Percentiles rank a stretch among this genome's conserved stretches.
Evolutionary conservation across 1,284 basidiomycete species (phyloP).

Genomic region (Pseudozyma sp.): DNA sequence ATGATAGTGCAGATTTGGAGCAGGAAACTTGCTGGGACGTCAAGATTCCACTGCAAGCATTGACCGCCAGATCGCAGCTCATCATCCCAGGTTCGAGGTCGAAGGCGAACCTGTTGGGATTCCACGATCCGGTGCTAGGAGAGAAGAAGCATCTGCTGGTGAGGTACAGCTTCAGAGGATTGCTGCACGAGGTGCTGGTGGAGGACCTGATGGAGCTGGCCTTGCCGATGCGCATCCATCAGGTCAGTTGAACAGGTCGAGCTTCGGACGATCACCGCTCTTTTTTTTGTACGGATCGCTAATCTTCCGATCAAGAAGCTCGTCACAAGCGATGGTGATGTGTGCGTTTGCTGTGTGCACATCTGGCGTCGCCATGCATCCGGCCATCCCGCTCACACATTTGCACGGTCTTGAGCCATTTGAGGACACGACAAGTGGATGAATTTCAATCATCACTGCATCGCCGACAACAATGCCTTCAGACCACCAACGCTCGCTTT

Average conservation of each 20-base stretch:
- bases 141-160: slow-evolving; percentile 77
- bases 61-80: slow-evolving; percentile 82
- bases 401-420: too few species aligned
- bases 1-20: not conserved
- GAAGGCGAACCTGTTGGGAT: slow-evolving; percentile 78
- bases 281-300: too few species aligned
- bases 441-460: slow-evolving; percentile 1
- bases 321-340: too few species aligned
- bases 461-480: not conserved
- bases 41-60: slow-evolving; percentile 81
- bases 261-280: too few species aligned
- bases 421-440: too few species aligned
- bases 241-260: slow-evolving; percentile 6
- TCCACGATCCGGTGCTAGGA: slow-evolving; percentile 80
- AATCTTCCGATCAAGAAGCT: too few species aligned
- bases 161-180: slow-evolving; percentile 80
- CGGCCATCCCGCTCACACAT: too few species aligned
- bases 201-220: slow-evolving; percentile 79
- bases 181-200: slow-evolving; percentile 80
- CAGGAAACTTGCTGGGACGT: slow-evolving; percentile 76
- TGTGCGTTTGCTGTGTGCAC: too few species aligned
- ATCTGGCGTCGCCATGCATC: too few species aligned
- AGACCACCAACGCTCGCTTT: not conserved
- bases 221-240: slow-evolving; percentile 74
- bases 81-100: slow-evolving; percentile 79